Evolutionary conservation across 495 filamentous ascomycete genomes (phyloP).

Genomic region (Penicillium antarcticum): DNA sequence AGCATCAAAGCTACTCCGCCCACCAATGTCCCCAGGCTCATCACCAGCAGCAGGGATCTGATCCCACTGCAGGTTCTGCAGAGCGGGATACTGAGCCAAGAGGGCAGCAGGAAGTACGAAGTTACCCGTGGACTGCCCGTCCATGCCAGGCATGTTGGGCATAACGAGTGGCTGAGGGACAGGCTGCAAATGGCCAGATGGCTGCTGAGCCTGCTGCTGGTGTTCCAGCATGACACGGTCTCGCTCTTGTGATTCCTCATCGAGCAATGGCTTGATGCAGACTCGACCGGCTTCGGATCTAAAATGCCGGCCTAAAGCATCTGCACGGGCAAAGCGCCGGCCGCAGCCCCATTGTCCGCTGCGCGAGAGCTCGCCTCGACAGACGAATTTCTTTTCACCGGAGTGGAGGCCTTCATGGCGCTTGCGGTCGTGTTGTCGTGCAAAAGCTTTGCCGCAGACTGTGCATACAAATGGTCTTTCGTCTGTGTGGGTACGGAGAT

Average conservation of each 20-base stretch:
- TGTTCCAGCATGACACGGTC: conserved; percentile 65
- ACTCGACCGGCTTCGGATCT: conserved; percentile 90
- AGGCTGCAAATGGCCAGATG: conserved; percentile 37
- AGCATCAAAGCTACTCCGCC: conserved; percentile 85
- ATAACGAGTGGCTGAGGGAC: conserved; percentile 42
- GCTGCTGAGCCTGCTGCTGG: conserved; percentile 41
- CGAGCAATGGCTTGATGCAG: conserved; percentile 92
- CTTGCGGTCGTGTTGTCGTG: conserved; percentile 89
- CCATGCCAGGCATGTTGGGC: conserved; percentile 36
- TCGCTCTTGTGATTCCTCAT: conserved; percentile 81
- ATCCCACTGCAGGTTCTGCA: conserved; percentile 81
- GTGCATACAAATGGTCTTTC: conserved; percentile 93
- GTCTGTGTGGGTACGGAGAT: conserved; percentile 88
- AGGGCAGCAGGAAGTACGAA: conserved; percentile 83
- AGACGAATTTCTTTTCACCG: conserved; percentile 96
- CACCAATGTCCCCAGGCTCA: conserved; percentile 72
- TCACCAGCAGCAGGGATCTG: conserved; percentile 46
- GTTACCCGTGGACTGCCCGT: conserved; percentile 42
- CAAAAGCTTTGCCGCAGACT: conserved; percentile 94
- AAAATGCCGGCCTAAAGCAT: conserved; percentile 96
- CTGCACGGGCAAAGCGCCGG: conserved; percentile 88
- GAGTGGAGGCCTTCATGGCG: conserved; percentile 87
- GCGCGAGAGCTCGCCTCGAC: conserved; percentile 82
- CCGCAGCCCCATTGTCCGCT: conserved; percentile 88
- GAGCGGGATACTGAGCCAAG: conserved; percentile 84